Base-by-base conservation (phyloP, 164 flowering plant genomes). In the Tetracentron sinense region DNA sequence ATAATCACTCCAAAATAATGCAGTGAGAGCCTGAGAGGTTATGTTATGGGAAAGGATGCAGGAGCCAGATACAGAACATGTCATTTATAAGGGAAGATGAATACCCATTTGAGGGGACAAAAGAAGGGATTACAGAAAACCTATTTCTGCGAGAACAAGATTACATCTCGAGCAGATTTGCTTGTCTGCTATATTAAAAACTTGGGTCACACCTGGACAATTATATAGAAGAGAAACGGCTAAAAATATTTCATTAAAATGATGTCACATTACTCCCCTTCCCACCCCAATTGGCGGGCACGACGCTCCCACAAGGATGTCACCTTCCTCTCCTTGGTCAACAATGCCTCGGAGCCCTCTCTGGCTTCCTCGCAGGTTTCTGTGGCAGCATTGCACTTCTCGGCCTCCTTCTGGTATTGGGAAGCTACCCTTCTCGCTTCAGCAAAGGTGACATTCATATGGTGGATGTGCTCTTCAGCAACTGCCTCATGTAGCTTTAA, bases 321-420 rank as follows among this genome's bases (percentile, higher is more conserved):
- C 27, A 84, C 66, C 77, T 86, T 92, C 72, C 72, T 82, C 78
- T 92, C 96, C 82, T 71, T 86, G 42, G 49, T 78, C 46, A 88
- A 64, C 61, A 83, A 66, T 15, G 85, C 86, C 75, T 85, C 81
- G 0, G 92, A 76, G 2, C 77, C 82, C 77, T 92, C 96, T 70
- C 98, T 77, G 33, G 98, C 90, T 17, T 62, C 85, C 74, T 92
- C 96, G 35, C 98, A 92, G 7, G 81, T 88, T 75, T 92, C 92
- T 4, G 92, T 92, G 30, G 98, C 96, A 12, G 89, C 68, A 63
- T 80, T 90, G 81, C 98, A 92, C 58, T 92, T 92, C 68, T 92
- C 96, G 4, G 90, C 88, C 74, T 92, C 98, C 62, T 58, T 79
- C 57, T 86, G 96, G 80, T 86, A 92, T 67, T 78, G 86, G 25